Evolutionary conservation across 192 early-diverging fungal genomes (phyloP).

Genomic region (Podila verticillata): DNA sequence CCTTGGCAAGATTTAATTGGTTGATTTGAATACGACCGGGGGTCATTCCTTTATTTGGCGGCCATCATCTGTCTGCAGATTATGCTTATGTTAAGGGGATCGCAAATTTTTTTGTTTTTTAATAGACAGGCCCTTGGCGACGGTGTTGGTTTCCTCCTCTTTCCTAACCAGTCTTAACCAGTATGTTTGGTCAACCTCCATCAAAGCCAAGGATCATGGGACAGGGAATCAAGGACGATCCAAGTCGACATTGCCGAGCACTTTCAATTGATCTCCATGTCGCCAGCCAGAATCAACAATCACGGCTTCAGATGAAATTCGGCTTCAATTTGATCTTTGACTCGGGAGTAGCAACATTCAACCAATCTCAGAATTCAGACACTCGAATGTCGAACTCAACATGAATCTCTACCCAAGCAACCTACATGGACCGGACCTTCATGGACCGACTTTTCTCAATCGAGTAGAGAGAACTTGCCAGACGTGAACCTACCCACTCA

Average conservation of each 20-base stretch:
- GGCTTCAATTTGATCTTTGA: too few species aligned
- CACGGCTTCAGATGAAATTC: too few species aligned
- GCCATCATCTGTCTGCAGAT: neutral
- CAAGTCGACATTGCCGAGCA: too few species aligned
- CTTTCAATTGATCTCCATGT: too few species aligned
- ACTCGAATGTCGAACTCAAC: too few species aligned
- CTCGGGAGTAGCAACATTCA: too few species aligned
- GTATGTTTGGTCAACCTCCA: slow-evolving; percentile 1
- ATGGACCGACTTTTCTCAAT: neutral
- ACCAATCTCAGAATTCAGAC: too few species aligned
- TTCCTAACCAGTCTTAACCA: slow-evolving; percentile 7
- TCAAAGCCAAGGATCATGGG: neutral
- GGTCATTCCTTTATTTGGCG: slow-evolving; percentile 8
- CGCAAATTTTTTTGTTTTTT: slow-evolving; percentile 8
- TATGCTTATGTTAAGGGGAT: slow-evolving; percentile 8
- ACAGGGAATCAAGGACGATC: neutral
- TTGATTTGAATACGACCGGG: slow-evolving; percentile 6
- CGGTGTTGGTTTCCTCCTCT: slow-evolving; percentile 1
- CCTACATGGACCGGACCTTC: too few species aligned
- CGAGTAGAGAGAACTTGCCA: neutral
- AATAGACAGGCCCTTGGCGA: neutral
- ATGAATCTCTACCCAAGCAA: too few species aligned
- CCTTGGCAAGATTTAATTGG: neutral
- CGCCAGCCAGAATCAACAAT: too few species aligned
- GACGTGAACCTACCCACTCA: neutral